phyloP scores from a whole-genome alignment of 2,329 filamentous ascomycete species.

The Byssoonygena ceratinophila region DNA sequence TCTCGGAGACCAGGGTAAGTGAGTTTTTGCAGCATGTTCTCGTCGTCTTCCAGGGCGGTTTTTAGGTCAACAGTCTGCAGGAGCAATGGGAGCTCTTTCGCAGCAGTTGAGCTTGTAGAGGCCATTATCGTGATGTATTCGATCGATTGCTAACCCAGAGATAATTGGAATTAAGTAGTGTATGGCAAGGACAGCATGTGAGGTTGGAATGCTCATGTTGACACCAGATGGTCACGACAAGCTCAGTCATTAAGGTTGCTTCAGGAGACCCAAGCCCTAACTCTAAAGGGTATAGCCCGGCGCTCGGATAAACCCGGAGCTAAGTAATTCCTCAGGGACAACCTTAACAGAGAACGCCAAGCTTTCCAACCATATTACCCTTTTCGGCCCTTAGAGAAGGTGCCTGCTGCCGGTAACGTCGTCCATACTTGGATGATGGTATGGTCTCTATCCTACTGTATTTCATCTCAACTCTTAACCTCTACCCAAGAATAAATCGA shows the following conservation, averaged over 20 bases:
- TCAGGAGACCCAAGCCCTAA: too few relatives aligned
- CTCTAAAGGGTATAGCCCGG: too few relatives aligned
- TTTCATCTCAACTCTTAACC: not conserved
- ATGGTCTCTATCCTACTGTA: not conserved
- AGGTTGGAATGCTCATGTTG: too few relatives aligned
- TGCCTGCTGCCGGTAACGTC: not conserved
- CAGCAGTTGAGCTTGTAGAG: not conserved
- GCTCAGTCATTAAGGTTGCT: too few relatives aligned
- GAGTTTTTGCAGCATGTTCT: slow-evolving; percentile 23
- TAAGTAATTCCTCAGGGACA: too few relatives aligned
- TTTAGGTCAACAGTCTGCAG: slow-evolving; percentile 20
- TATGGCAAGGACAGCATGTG: not conserved
- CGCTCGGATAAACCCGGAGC: too few relatives aligned
- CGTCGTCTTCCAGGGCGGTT: slow-evolving; percentile 17
- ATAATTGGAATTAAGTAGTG: not conserved
- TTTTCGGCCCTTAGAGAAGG: not conserved
- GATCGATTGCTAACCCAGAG: not conserved
- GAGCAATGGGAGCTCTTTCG: slow-evolving; percentile 4
- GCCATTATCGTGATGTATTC: not conserved
- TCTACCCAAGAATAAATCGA: not conserved
- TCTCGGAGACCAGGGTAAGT: slow-evolving; percentile 17
- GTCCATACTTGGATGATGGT: not conserved
- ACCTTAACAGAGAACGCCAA: too few relatives aligned
- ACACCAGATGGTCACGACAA: too few relatives aligned
- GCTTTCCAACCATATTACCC: not conserved